Base-by-base conservation (phyloP, 1,284 basidiomycete species). In the Prillingera fragicola region DNA sequence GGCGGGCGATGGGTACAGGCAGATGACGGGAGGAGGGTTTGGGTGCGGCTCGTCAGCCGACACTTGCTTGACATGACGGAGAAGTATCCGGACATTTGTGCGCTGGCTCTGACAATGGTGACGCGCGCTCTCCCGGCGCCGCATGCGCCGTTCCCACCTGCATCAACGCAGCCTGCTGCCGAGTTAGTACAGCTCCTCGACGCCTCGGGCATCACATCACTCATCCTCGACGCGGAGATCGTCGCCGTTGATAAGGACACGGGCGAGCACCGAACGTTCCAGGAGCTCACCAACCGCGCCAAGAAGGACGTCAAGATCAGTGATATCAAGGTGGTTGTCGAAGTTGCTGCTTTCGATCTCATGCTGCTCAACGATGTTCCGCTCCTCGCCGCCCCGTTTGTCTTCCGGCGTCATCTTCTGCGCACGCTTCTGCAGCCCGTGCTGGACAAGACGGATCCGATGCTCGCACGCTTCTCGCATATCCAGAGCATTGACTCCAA, bases 231-330 rank as follows among this genome's bases (percentile, higher is more conserved):
- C 67, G 84, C 90, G 5, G 95, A 99, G 67, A 91, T 91, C 8
- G 94, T 98, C 9, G 95, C 95, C 0, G 87, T 96, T 69, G 90
- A 98, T 70, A 81, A 82, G 55, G 79, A 79, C 33, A 87, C 82
- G 0, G 81, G 81, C 31, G 84, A 84, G 52, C 77, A 97, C 36
- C 81, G 96, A 75, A 94, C 94, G 0, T 99, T 99, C 79, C 95
- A 99, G 71, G 94, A 98, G 63, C 79, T 99, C 5, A 90, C 87
- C 56, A 84, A 83, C 55, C 80, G 95, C 39, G 97, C 97, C 62
- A 84, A 95, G 45, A 99, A 99, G 72, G 95, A 97, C 57, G 95
- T 98, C 59, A 89, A 87, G 64, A 80, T 92, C 0, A 87, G 92
- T 63, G 92, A 98, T 64, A 92, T 99, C 62, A 87, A 90, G 75